phyloP scores from a whole-genome alignment of 2,329 filamentous ascomycete species.

The Cercospora citrullina region DNA sequence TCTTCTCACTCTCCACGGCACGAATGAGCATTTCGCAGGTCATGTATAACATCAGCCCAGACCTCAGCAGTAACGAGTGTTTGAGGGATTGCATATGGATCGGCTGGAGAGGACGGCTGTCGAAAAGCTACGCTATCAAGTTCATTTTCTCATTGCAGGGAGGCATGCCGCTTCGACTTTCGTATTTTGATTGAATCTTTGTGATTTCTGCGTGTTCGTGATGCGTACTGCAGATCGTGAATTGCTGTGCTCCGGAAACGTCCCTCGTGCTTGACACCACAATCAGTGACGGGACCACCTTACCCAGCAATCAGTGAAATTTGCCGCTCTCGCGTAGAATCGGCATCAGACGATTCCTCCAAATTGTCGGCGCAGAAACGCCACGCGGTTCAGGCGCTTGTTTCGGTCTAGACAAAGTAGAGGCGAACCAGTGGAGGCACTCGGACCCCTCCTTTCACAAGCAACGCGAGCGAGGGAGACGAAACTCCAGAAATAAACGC shows the following conservation, averaged over 20 bases:
- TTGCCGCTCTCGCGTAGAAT: background rate
- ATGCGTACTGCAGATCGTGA: background rate
- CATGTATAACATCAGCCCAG: background rate
- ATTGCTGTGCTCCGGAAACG: background rate
- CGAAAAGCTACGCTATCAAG: background rate
- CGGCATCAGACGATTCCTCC: background rate
- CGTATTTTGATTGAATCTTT: background rate
- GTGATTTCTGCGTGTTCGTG: background rate
- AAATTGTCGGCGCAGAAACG: conserved; percentile 4
- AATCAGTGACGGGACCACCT: background rate
- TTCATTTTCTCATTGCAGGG: background rate
- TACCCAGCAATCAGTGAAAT: background rate
- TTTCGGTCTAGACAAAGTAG: conserved; percentile 10
- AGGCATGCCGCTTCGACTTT: background rate
- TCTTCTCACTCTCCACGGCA: conserved; percentile 1
- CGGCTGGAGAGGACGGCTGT: background rate
- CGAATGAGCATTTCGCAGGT: background rate
- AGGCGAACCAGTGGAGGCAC: conserved; percentile 10
- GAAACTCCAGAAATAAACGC: conserved; percentile 8
- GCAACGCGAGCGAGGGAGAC: background rate
- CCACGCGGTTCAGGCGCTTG: conserved; percentile 13
- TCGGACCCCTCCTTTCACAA: background rate
- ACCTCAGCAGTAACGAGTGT: background rate
- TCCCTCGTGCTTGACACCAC: background rate
- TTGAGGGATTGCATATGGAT: background rate